A percentile compares a stretch with the other conserved stretches of the same genome.
Evolutionary conservation across 1,284 basidiomycete species (phyloP).

Genomic region (Xerocomus amazonicus): DNA sequence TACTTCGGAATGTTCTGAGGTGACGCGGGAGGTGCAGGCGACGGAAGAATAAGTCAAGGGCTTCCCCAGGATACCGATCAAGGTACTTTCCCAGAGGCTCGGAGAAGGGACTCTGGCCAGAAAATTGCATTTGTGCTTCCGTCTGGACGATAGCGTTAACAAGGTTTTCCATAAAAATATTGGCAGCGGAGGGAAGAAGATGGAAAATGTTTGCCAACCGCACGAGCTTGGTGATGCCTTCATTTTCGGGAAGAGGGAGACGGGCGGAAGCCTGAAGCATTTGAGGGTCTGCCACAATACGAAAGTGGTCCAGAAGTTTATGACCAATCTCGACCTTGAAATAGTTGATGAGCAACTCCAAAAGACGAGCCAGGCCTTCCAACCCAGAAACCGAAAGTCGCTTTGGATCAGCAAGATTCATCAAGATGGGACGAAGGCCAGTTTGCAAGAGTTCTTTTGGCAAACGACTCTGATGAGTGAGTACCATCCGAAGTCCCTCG

Average conservation of each 20-base stretch:
- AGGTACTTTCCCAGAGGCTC: constrained; percentile 90
- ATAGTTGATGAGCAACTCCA: constrained; percentile 96
- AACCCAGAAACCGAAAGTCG: constrained; percentile 92
- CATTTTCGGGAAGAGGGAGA: constrained; percentile 81
- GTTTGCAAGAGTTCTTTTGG: constrained; percentile 96
- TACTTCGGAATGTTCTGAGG: constrained; percentile 77
- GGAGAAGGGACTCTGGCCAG: constrained; percentile 89
- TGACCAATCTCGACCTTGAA: constrained; percentile 99
- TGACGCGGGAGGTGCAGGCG: constrained; percentile 74
- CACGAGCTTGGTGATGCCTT: constrained; percentile 90
- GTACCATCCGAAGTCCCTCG: constrained; percentile 86
- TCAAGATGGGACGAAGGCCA: constrained; percentile 92
- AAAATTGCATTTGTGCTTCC: constrained; percentile 89
- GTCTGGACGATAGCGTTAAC: constrained; percentile 91
- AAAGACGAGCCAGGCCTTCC: constrained; percentile 91
- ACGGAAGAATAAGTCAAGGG: constrained; percentile 81
- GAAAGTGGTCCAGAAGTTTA: constrained; percentile 96
- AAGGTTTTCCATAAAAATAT: constrained; percentile 87
- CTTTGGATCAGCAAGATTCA: constrained; percentile 97
- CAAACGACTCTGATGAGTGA: constrained; percentile 87
- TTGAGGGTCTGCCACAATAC: constrained; percentile 82
- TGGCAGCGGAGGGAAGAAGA: constrained; percentile 88
- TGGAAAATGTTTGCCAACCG: constrained; percentile 97
- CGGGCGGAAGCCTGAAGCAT: constrained; percentile 79
- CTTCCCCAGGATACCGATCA: constrained; percentile 85